phyloP scores from a whole-genome alignment of 257 asterid genomes.

The Solanum ossicruentum region DNA sequence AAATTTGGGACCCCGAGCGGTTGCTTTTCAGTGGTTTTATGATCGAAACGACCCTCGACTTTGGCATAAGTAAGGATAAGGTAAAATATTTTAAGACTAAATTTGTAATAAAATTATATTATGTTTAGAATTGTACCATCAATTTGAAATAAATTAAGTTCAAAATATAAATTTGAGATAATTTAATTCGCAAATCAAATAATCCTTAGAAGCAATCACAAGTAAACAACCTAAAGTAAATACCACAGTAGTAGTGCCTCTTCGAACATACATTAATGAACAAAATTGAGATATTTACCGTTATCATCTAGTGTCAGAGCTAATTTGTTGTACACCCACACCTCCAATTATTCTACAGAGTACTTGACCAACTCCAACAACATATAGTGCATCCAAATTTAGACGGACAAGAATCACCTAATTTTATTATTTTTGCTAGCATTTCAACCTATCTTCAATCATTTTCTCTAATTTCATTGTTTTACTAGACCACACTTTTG shows the following conservation, averaged over 20 bases:
- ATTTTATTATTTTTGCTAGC: not conserved
- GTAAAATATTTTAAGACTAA: no score
- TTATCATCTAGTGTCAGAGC: not conserved
- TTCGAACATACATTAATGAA: not conserved
- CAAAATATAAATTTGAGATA: no score
- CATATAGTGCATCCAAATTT: not conserved
- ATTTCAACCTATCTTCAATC: not conserved
- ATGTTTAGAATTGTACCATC: no score
- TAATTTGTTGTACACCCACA: not conserved
- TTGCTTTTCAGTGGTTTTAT: no score
- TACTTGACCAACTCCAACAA: not conserved
- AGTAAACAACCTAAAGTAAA: not conserved
- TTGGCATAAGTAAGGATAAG: no score
- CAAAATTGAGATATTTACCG: not conserved
- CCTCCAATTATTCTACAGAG: no score
- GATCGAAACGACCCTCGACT: no score
- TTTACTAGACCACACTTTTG: not conserved
- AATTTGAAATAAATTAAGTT: no score
- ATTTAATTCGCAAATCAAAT: no score
- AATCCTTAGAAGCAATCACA: not conserved
- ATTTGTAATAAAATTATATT: no score
- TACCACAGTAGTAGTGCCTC: not conserved
- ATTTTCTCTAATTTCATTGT: not conserved
- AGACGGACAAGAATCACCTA: not conserved
- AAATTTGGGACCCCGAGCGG: no score